Base-by-base conservation (phyloP, 768 basidiomycete species). In the Termitomyces sp. region DNA sequence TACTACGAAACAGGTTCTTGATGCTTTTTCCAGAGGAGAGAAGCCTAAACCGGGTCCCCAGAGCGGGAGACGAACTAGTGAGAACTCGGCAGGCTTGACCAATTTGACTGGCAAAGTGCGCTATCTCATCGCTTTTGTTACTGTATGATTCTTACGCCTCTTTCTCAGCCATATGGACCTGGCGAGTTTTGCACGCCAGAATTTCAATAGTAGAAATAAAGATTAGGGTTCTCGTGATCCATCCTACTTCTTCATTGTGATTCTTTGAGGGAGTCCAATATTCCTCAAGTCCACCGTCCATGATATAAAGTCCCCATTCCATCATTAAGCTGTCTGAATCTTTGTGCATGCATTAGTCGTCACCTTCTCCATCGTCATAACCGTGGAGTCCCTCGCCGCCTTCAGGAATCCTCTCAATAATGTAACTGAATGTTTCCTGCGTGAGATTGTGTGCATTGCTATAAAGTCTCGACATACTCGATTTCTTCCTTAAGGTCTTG, bases 31-130 rank as follows among this genome's bases (percentile, higher is more conserved):
- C 52, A 85, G 83, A 65, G 95, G 94, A 47, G 78, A 86, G 71
- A 92, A 89, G 70, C 93, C 92, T 54, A 92, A 91, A 70, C 83
- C 93, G n/a, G 97, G 96, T 18, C 96, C 96, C 49, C 96, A 97
- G 68, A 88, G 86, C 58, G 85, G 89, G 33, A 82, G 95, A 58
- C 79, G 79, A 46, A 95, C 94, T 0, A 92, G 89, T 60, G 95
- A 98, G 75, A 97, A 97, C 74, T 92, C 94, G 11, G 92, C 91
- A 14, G 94, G 92, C 41, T 75, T 96, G 58, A 97, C 95, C 26
- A 75, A 90, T 40, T 77, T 94, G 35, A 81, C 85, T 20, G 77
- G 79, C 48, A 89, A 92, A 81, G 92, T 90, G 59, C 44, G 75
- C 62, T 13, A 6, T 48, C 10, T 52, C 47, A n/a, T 53, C 7